These are phyloP conservation scores for Lolium perenne DNA, from an alignment of 176 grass and related monocot species.

Conservation along the genomic window DNA sequence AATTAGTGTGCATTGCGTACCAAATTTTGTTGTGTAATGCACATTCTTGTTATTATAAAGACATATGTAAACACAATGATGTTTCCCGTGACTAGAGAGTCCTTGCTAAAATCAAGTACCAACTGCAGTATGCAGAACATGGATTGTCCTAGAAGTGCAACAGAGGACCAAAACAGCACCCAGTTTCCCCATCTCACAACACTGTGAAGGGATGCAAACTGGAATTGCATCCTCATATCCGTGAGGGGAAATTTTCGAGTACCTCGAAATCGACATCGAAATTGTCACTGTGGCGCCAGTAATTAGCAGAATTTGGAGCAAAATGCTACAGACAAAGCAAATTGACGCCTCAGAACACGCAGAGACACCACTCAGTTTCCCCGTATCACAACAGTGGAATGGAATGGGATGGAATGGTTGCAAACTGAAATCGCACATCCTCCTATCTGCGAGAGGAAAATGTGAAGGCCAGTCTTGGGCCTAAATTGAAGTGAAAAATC, in stretches of 20 bases:
- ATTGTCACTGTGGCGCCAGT: too few relatives aligned
- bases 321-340: not conserved
- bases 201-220: too few relatives aligned
- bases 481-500: not conserved
- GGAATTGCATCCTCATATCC: too few relatives aligned
- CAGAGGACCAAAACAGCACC: not conserved
- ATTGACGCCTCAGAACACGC: slow-evolving; percentile 5
- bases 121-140: not conserved
- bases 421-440: not conserved
- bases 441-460: not conserved
- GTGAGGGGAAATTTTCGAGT: too few relatives aligned
- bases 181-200: not conserved
- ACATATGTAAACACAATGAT: not conserved
- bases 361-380: not conserved
- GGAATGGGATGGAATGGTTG: not conserved
- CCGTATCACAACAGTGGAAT: too few relatives aligned
- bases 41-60: not conserved
- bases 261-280: too few relatives aligned
- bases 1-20: not conserved
- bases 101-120: not conserved
- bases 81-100: not conserved
- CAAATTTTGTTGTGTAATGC: not conserved
- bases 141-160: not conserved
- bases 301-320: not conserved
- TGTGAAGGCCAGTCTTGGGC: not conserved